phyloP scores from a whole-genome alignment of 768 basidiomycete species.

The Tephrocybe sp. region DNA sequence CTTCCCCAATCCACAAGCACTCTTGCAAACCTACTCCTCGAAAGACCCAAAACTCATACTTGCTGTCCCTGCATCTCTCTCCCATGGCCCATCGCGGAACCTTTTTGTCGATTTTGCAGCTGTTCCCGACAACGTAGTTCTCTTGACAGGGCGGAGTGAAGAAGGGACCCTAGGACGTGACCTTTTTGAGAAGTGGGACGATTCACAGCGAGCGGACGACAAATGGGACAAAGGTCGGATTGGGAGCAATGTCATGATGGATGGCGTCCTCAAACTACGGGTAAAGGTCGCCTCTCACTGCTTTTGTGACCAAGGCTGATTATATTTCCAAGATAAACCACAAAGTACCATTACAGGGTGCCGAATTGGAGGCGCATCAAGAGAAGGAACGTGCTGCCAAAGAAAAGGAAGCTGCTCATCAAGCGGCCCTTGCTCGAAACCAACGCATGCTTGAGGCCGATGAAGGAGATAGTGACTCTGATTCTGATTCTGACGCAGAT shows the following conservation, averaged over 20 bases:
- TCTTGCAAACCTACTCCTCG: slow-evolving; percentile 79
- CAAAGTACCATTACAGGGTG: slow-evolving; percentile 86
- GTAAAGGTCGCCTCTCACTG: slow-evolving; percentile 35
- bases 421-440: slow-evolving; percentile 78
- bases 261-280: slow-evolving; percentile 62
- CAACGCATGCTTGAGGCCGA: slow-evolving; percentile 93
- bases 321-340: slow-evolving; percentile 62
- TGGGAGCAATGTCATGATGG: slow-evolving; percentile 82
- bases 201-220: slow-evolving; percentile 70
- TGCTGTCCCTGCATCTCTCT: slow-evolving; percentile 88
- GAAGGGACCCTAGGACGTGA: slow-evolving; percentile 75
- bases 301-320: background rate
- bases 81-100: slow-evolving; percentile 85
- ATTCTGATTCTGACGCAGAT: slow-evolving; percentile 63
- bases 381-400: slow-evolving; percentile 71
- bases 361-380: slow-evolving; percentile 79
- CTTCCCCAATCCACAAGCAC: slow-evolving; percentile 77
- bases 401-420: slow-evolving; percentile 84
- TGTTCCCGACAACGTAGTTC: slow-evolving; percentile 79
- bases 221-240: slow-evolving; percentile 91
- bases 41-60: slow-evolving; percentile 91
- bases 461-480: slow-evolving; percentile 80
- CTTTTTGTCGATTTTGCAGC: slow-evolving; percentile 86
- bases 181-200: slow-evolving; percentile 86
- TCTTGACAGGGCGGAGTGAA: slow-evolving; percentile 79